Evolutionary conservation across 495 filamentous ascomycete genomes (phyloP).

Genomic region (Aspergillus avenaceus): DNA sequence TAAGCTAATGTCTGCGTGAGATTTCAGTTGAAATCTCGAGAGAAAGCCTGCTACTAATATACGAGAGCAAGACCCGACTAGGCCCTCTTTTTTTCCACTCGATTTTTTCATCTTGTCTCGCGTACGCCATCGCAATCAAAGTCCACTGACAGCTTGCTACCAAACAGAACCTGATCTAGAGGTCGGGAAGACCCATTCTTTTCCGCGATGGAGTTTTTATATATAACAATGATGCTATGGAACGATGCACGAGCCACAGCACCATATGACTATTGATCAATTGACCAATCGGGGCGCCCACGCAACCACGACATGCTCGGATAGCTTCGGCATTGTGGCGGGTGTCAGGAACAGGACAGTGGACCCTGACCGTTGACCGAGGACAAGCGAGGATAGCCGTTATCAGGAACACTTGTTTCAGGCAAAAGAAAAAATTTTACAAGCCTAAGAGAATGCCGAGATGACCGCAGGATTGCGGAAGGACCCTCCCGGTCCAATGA

Average conservation of each 20-base stretch:
- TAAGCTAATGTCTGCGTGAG: not conserved
- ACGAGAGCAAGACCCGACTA: not conserved
- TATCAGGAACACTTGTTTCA: not conserved
- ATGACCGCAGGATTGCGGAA: no score
- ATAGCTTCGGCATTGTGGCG: conserved; percentile 7
- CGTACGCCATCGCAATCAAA: not conserved
- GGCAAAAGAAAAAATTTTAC: not conserved
- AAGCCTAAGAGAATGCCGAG: not conserved
- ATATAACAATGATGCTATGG: not conserved
- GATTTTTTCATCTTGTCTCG: not conserved
- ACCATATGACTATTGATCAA: not conserved
- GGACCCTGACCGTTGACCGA: not conserved
- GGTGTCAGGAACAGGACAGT: not conserved
- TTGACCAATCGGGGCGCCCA: not conserved
- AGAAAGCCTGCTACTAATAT: conserved; percentile 1
- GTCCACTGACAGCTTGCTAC: not conserved
- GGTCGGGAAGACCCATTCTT: conserved; percentile 4
- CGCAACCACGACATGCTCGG: not conserved
- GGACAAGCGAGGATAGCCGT: not conserved
- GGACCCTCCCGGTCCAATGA: not conserved
- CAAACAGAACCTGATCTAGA: conserved; percentile 1
- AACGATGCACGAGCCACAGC: conserved; percentile 4
- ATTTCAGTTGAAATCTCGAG: not conserved
- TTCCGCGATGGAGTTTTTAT: conserved; percentile 7
- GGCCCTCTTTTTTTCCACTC: not conserved